Evolutionary conservation across 257 asterid species (phyloP).

Genomic region (Solanum clarkiae): DNA sequence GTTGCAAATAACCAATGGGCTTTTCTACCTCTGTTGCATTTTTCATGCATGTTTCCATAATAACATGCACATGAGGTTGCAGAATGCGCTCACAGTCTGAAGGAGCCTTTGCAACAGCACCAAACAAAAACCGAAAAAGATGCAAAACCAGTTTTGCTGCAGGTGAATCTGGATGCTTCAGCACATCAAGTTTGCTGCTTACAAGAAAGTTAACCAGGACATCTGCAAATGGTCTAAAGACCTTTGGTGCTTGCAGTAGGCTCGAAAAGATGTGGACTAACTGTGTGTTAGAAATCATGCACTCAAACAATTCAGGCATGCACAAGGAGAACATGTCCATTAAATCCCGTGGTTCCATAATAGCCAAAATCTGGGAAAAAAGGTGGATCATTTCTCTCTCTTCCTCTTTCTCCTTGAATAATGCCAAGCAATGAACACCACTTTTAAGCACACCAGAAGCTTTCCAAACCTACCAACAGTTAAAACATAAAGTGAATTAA

Average conservation of each 20-base stretch:
- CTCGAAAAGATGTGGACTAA: constrained; percentile 86
- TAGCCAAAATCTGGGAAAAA: constrained; percentile 88
- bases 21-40: constrained; percentile 80
- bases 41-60: constrained; percentile 97
- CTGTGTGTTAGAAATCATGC: constrained; percentile 95
- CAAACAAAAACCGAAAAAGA: constrained; percentile 82
- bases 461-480: constrained; percentile 74
- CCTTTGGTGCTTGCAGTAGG: constrained; percentile 90
- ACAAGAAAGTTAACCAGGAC: constrained; percentile 94
- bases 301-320: constrained; percentile 95
- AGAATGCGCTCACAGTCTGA: constrained; percentile 94
- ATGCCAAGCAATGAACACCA: constrained; percentile 94
- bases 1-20: constrained; percentile 91
- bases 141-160: constrained; percentile 98
- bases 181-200: constrained; percentile 89
- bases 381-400: constrained; percentile 93
- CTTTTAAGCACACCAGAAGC: constrained; percentile 96
- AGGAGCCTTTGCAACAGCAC: constrained; percentile 91
- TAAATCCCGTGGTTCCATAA: constrained; percentile 95
- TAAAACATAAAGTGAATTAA: neutral
- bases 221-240: constrained; percentile 95
- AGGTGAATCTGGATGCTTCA: constrained; percentile 96
- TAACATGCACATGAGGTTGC: constrained; percentile 89
- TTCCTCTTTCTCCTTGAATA: constrained; percentile 96
- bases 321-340: constrained; percentile 99